phyloP scores from a whole-genome alignment of 169 alveolate genomes.

The Cyclospora cayetanensis region DNA sequence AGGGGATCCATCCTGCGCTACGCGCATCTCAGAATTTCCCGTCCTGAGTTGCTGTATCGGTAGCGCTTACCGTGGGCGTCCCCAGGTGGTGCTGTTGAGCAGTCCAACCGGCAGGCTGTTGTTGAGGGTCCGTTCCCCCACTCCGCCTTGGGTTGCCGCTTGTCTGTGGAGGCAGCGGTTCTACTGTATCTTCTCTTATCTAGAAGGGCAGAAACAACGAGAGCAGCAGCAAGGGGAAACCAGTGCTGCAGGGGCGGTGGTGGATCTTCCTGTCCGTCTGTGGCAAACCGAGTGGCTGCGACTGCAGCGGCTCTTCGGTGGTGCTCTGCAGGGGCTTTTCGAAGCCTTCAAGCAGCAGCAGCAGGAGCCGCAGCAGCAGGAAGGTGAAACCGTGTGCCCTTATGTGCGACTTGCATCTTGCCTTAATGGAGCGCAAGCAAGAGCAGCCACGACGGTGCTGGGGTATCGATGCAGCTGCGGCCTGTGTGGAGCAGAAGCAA shows the following conservation, averaged over 20 bases:
- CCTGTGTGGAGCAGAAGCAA: slow-evolving; percentile 8
- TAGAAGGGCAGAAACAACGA: slow-evolving; percentile 25
- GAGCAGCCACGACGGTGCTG: not conserved
- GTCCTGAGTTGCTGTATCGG: slow-evolving; percentile 35
- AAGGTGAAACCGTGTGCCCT: not conserved
- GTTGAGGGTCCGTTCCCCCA: not conserved
- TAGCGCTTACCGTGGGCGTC: not conserved
- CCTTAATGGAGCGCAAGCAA: not conserved
- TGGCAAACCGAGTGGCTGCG: slow-evolving; percentile 46
- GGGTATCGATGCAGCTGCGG: not conserved
- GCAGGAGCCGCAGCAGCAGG: not conserved
- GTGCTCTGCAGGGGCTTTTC: slow-evolving; percentile 9
- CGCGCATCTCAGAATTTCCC: not conserved
- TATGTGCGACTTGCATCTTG: slow-evolving; percentile 34
- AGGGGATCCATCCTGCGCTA: not conserved
- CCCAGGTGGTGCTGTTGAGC: not conserved
- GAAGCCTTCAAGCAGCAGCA: slow-evolving; percentile 19
- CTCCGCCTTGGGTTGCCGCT: not conserved
- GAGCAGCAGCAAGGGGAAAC: not conserved
- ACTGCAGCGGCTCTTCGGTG: slow-evolving; percentile 38
- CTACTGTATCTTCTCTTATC: not conserved
- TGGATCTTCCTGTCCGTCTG: not conserved
- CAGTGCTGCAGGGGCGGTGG: not conserved
- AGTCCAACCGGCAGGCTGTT: not conserved
- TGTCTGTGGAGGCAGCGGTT: slow-evolving; percentile 39